Base-by-base conservation (phyloP, 148 eudicot species). In the Cornus florida region DNA sequence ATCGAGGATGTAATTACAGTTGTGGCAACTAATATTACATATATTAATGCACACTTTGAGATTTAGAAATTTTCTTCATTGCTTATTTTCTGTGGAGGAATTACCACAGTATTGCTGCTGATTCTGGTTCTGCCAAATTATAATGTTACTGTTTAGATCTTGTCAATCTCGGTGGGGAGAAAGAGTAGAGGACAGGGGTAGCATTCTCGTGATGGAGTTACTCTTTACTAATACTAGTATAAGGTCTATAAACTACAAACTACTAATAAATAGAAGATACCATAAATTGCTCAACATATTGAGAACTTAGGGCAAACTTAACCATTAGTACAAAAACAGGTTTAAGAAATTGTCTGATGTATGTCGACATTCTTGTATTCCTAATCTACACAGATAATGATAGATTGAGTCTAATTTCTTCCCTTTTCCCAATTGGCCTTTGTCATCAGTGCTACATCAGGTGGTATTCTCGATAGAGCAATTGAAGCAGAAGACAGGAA, bases 401-500 rank as follows among this genome's bases (percentile, higher is more conserved):
- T 22, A 5, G 9, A 10, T 68, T 19, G 2, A 6, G 11, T 77
- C 70, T 46, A 66, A 67, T 24, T 62, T 77, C 65, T 28, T 68
- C 23, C 11, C 24, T 53, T 66, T 23, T 7, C 7, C 46, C 10
- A 12, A 24, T 16, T 56, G 24, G 24, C 28, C 16, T 16, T 82
- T 43, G 28, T 62, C 33, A 2, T 72, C 66, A 86, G 88, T 69
- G 83, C 86, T 66, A 86, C 83, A 68, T 64, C 79, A 60, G 86
- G 88, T 66, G 88, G 88, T 43, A 83, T 86, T 39, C 80, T 86
- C 67, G 89, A 86, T 73, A 86, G 76, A 83, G 89, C 86, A 62
- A 79, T 86, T 72, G 86, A 86, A 75, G 89, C 89, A 81, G 89
- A 86, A 78, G 82, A 83, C 80, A 71, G 24, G 53, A 83, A 78